A percentile compares a stretch with the other conserved stretches of the same genome.
These are phyloP conservation scores for Huntiella bhutanensis DNA, from an alignment of 2,329 filamentous ascomycete genomes.

Conservation along the genomic window DNA sequence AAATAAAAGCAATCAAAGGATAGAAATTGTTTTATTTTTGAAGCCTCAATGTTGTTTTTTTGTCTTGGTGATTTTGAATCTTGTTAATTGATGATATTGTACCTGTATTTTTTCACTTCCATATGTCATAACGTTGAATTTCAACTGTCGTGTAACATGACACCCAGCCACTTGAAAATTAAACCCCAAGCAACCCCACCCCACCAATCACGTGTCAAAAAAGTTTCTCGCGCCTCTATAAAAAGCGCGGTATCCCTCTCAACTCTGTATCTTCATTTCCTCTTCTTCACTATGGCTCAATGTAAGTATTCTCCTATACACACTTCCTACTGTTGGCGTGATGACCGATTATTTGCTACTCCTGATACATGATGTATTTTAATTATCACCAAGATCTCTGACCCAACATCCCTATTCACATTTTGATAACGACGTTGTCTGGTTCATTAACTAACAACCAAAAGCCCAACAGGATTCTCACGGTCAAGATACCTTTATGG, in stretches of 20 bases:
- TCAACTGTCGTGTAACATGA: too few species aligned
- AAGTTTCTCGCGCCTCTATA: conserved; percentile 2
- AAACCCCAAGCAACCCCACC: not conserved
- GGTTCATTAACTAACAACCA: too few species aligned
- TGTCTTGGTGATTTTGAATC: not conserved
- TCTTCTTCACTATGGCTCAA: conserved; percentile 9
- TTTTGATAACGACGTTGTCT: too few species aligned
- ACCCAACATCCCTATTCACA: conserved; percentile 15
- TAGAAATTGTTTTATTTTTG: conserved; percentile 11
- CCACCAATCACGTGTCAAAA: conserved; percentile 1
- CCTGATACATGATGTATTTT: conserved; percentile 28
- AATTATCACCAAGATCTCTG: conserved; percentile 58
- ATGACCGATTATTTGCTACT: conserved; percentile 34
- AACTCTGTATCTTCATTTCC: conserved; percentile 7
- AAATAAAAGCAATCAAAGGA: conserved; percentile 12
- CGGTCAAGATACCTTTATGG: conserved; percentile 32
- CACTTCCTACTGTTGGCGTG: conserved; percentile 21
- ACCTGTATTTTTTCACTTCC: not conserved
- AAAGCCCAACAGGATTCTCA: too few species aligned
- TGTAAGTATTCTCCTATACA: conserved; percentile 18
- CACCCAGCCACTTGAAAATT: too few species aligned
- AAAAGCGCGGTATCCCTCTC: not conserved
- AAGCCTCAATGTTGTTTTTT: conserved; percentile 1
- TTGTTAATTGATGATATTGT: not conserved
- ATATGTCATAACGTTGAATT: not conserved